Conservation (phyloP, 1,284 basidiomycete genomes). For the Cronartium quercuum region DNA sequence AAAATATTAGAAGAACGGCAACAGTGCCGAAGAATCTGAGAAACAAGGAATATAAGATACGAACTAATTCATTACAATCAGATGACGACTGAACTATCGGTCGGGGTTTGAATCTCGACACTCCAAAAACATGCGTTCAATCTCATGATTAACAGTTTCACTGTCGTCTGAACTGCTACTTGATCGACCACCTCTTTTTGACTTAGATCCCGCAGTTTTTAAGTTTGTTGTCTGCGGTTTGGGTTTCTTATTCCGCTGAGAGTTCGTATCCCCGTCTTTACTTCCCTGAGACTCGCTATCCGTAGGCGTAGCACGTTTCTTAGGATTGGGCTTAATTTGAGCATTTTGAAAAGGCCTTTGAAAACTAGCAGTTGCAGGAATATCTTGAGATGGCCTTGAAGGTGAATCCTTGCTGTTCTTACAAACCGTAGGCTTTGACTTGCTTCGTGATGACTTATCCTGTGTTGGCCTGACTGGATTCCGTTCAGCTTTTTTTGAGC, state of each 20-base stretch:
- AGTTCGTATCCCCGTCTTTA: neutral
- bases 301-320: neutral
- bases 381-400: neutral
- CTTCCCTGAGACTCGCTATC: neutral
- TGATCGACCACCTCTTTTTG: neutral
- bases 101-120: neutral
- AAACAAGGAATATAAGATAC: no score
- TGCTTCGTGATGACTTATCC: neutral
- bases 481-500: neutral
- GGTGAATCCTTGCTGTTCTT: neutral
- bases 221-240: neutral
- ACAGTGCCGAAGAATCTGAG: no score
- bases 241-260: neutral
- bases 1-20: no score
- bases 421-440: neutral
- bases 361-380: neutral
- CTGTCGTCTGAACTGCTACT: neutral
- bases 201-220: neutral
- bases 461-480: neutral
- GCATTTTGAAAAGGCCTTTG: neutral
- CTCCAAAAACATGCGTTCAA: neutral
- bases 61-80: no score
- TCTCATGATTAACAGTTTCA: neutral
- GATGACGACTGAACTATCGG: neutral
- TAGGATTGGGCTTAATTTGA: neutral